Evolutionary conservation across 495 filamentous ascomycete genomes (phyloP).

Genomic region (Chaetomidium leptoderma): DNA sequence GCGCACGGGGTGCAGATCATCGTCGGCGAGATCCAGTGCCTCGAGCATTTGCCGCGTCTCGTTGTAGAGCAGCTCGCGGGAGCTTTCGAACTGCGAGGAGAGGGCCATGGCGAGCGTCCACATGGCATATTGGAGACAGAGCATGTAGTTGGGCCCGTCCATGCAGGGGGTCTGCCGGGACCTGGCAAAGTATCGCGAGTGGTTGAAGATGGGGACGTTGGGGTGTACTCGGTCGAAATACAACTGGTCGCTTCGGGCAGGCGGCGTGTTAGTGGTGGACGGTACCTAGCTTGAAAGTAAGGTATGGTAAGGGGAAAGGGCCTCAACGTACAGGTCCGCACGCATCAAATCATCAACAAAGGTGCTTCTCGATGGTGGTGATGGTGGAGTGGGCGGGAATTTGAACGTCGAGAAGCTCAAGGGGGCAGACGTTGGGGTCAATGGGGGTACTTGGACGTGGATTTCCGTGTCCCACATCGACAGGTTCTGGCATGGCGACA

Average conservation of each 20-base stretch:
- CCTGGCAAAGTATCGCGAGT: constrained; percentile 31
- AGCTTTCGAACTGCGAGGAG: constrained; percentile 49
- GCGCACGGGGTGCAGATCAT: constrained; percentile 23
- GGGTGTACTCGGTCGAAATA: constrained; percentile 58
- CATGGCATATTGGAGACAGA: constrained; percentile 53
- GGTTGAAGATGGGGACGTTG: constrained; percentile 51
- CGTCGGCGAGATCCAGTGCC: constrained; percentile 29
- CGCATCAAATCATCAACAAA: constrained; percentile 39
- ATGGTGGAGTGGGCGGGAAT: constrained; percentile 33
- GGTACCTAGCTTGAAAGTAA: too few species aligned
- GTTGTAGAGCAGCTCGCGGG: constrained; percentile 45
- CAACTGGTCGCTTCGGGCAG: constrained; percentile 43
- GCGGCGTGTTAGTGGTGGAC: background rate
- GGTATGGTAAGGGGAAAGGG: background rate
- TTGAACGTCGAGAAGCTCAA: constrained; percentile 26
- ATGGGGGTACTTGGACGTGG: constrained; percentile 20
- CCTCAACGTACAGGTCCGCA: constrained; percentile 40
- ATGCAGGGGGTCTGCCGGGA: constrained; percentile 13
- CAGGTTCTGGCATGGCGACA: constrained; percentile 20
- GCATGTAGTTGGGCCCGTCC: constrained; percentile 29
- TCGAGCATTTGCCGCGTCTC: constrained; percentile 49
- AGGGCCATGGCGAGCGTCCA: constrained; percentile 51
- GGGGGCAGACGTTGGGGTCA: constrained; percentile 23
- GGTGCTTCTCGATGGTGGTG: constrained; percentile 15
- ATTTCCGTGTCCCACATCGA: constrained; percentile 25